Evolutionary conservation across 1,284 basidiomycete species (phyloP).

Genomic region (Leccinum laetum): DNA sequence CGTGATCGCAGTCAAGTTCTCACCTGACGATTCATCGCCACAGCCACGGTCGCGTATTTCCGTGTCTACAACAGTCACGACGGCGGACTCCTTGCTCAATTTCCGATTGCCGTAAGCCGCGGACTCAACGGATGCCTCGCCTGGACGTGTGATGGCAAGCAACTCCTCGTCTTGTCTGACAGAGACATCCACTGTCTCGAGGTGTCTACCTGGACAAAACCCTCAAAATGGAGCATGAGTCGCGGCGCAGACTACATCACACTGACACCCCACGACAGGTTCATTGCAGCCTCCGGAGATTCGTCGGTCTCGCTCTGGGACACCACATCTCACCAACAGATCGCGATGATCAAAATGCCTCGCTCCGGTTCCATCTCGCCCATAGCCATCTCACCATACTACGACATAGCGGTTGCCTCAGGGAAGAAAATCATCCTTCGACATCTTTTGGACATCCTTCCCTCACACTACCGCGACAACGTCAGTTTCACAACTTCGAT

Average conservation of each 20-base stretch:
- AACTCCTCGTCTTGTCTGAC: background rate
- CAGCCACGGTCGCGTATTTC: too few relatives aligned
- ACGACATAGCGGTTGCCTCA: too few relatives aligned
- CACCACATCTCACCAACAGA: background rate
- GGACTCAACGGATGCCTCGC: background rate
- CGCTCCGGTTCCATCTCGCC: too few relatives aligned
- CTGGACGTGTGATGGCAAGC: background rate
- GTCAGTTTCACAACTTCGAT: too few relatives aligned
- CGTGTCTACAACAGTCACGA: too few relatives aligned
- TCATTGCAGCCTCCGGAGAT: background rate
- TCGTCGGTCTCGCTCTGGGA: background rate
- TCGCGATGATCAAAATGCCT: too few relatives aligned
- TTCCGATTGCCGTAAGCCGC: too few relatives aligned
- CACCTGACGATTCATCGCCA: background rate
- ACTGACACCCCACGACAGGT: background rate
- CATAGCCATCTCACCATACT: background rate
- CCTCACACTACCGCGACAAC: too few relatives aligned
- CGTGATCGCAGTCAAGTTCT: background rate
- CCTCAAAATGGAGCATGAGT: background rate
- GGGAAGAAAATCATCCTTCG: too few relatives aligned
- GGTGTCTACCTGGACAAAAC: background rate
- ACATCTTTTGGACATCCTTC: too few relatives aligned
- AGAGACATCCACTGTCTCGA: background rate
- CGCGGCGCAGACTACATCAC: background rate
- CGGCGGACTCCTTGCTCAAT: too few relatives aligned